phyloP scores from a whole-genome alignment of 208 protist species.

The Crithidia thermophila region DNA sequence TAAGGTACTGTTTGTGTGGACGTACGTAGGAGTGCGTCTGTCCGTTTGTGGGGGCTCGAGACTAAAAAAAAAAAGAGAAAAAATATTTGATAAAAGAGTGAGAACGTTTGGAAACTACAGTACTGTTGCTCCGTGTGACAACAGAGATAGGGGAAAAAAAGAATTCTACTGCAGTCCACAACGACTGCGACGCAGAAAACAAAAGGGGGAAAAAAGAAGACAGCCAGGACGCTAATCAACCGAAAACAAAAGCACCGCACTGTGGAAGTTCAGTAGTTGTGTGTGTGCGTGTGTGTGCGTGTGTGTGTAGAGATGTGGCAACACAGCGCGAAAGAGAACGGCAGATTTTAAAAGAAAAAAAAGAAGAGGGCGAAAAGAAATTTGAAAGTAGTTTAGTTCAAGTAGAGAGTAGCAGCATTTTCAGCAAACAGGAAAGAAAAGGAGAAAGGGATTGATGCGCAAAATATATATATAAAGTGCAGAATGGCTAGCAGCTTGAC shows the following conservation, averaged over 20 bases:
- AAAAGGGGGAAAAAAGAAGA: not conserved
- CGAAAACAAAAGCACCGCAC: not conserved
- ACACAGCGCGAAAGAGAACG: too few species aligned
- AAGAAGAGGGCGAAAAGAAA: too few species aligned
- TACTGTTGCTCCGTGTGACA: too few species aligned
- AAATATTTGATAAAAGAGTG: not conserved
- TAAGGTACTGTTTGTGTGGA: not conserved
- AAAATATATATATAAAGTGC: too few species aligned
- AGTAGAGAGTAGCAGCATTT: too few species aligned
- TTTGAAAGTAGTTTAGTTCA: too few species aligned
- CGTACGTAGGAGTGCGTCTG: not conserved
- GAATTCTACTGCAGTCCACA: not conserved
- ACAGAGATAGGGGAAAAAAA: not conserved
- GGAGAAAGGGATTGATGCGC: not conserved
- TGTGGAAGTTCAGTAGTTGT: too few species aligned
- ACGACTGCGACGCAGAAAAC: not conserved
- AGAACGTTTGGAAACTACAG: not conserved
- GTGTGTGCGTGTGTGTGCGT: too few species aligned
- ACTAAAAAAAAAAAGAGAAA: slow-evolving; percentile 3
- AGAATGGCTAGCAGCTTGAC: too few species aligned
- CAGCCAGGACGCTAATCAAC: not conserved
- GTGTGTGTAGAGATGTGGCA: too few species aligned
- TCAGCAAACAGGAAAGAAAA: too few species aligned
- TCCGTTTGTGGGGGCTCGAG: not conserved
- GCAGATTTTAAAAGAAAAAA: too few species aligned